Evolutionary conservation across 371 early-diverging fungal genomes (phyloP).

Genomic region (Rhizopus arrhizus): DNA sequence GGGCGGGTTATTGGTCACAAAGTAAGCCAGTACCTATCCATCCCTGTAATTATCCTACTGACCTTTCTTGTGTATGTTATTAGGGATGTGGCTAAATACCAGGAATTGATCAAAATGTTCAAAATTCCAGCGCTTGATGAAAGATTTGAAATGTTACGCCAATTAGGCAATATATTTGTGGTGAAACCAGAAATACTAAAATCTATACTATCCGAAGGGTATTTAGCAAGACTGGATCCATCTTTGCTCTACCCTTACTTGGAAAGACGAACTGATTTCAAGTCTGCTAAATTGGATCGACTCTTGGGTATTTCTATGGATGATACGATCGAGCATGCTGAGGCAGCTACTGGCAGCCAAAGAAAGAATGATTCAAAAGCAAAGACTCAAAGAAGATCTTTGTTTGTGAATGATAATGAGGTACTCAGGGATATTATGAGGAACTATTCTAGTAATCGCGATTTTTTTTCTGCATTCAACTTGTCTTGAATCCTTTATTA

Average conservation of each 20-base stretch:
- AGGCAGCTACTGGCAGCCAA: slow-evolving; percentile 1
- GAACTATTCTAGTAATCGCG: slow-evolving; percentile 37
- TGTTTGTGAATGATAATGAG: slow-evolving; percentile 53
- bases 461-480: slow-evolving; percentile 47
- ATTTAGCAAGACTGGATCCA: slow-evolving; percentile 79
- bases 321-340: slow-evolving; percentile 17
- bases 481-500: slow-evolving; percentile 13
- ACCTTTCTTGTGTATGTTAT: neutral
- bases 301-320: slow-evolving; percentile 53
- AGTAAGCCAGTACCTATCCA: slow-evolving; percentile 53
- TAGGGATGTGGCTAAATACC: slow-evolving; percentile 93
- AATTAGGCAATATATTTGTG: slow-evolving; percentile 87
- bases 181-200: slow-evolving; percentile 89
- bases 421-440: slow-evolving; percentile 52
- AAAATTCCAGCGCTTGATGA: slow-evolving; percentile 76
- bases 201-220: slow-evolving; percentile 80
- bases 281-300: slow-evolving; percentile 65
- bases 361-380: slow-evolving; percentile 7
- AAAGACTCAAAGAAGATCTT: slow-evolving; percentile 42
- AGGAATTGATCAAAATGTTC: slow-evolving; percentile 79
- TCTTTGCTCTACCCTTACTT: slow-evolving; percentile 81
- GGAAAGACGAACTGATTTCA: slow-evolving; percentile 86
- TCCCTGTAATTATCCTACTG: neutral
- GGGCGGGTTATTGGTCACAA: slow-evolving; percentile 87
- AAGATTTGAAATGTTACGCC: slow-evolving; percentile 89